A percentile compares a stretch with the other conserved stretches of the same genome.
phyloP scores from a whole-genome alignment of 176 grass and related monocot genomes.

The Puya raimondii region DNA sequence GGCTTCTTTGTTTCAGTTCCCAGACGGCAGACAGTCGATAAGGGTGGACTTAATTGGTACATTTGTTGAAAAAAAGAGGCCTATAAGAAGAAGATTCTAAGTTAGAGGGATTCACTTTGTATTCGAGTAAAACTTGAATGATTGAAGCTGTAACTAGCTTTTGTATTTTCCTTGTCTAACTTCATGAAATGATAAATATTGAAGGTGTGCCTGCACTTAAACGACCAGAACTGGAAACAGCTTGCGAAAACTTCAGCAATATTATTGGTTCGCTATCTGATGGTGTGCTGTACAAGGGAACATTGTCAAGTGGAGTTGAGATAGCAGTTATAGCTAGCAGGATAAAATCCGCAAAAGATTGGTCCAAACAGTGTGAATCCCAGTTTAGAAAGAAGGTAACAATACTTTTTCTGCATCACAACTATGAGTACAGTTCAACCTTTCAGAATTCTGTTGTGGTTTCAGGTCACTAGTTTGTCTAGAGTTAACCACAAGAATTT shows the following conservation, averaged over 20 bases:
- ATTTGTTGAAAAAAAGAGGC: no score
- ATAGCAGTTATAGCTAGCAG: slow-evolving; percentile 69
- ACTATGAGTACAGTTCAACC: background rate
- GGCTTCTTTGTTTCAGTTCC: no score
- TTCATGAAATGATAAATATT: no score
- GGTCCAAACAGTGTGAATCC: slow-evolving; percentile 35
- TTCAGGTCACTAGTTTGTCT: slow-evolving; percentile 66
- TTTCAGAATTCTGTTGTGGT: background rate
- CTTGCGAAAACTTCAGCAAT: slow-evolving; percentile 89
- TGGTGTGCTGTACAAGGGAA: slow-evolving; percentile 75
- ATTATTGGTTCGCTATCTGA: slow-evolving; percentile 49
- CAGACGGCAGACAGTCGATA: no score
- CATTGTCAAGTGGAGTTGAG: slow-evolving; percentile 72
- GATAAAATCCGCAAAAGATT: slow-evolving; percentile 26
- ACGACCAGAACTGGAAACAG: slow-evolving; percentile 55
- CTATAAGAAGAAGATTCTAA: no score
- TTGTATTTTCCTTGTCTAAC: background rate
- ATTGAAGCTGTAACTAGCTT: no score
- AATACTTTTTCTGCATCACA: background rate
- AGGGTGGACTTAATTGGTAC: no score
- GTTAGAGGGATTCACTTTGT: no score
- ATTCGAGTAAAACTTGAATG: no score
- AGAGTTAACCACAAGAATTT: slow-evolving; percentile 90
- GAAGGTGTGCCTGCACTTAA: slow-evolving; percentile 50
- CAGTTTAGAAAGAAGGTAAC: slow-evolving; percentile 61